Evolutionary conservation across 345 rosid species (phyloP), one percentile per base, ranked within the genome.

Genomic region (Sisymbrium altissimum): DNA sequence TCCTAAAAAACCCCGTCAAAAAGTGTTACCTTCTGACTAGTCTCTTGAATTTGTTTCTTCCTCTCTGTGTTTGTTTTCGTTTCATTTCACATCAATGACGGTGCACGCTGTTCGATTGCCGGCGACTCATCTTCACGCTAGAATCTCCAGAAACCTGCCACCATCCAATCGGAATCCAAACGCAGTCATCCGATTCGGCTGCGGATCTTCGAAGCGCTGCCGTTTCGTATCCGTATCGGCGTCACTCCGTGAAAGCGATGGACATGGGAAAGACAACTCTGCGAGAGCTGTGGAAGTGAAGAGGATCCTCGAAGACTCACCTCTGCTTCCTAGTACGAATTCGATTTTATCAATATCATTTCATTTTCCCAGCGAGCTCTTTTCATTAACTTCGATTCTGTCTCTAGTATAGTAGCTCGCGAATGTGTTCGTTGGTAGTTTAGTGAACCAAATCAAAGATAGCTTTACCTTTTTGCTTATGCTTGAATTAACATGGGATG

Each of bases 281-380:
- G 6, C 64, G 11, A 83, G 68, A 29, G 81, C 87, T 25, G 43
- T 85, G 32, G 86, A 84, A 57, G 36, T 84, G 72, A 78, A 78
- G 75, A 78, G 66, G 50, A 57, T 75, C 35, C 5, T 78, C 0
- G 85, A 83, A 10, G 84, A 81, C 6, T 68, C 83, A 27, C 85
- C 78, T 38, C 83, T 75, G 58, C 90, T 90, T 62, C 97, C 97
- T 4, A 85, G 98, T 90, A 87, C 11, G 84, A 1, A 27, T 52
- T 52, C 71, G 3, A 66, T 56, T 13, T 6, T n/a, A n/a, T 36
- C 52, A 25, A n/a, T n/a, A 2, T 17, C 50, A 23, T 33, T 30
- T 52, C 4, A 10, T 19, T 54, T 2, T 48, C 45, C 45, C 25
- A 13, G 11, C 10, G 0, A 46, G 2, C 17, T 44, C 30, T 43